Evolutionary conservation across 352 stramenopile species (phyloP).

Genomic region (Thalassiosira livingstoniorum): DNA sequence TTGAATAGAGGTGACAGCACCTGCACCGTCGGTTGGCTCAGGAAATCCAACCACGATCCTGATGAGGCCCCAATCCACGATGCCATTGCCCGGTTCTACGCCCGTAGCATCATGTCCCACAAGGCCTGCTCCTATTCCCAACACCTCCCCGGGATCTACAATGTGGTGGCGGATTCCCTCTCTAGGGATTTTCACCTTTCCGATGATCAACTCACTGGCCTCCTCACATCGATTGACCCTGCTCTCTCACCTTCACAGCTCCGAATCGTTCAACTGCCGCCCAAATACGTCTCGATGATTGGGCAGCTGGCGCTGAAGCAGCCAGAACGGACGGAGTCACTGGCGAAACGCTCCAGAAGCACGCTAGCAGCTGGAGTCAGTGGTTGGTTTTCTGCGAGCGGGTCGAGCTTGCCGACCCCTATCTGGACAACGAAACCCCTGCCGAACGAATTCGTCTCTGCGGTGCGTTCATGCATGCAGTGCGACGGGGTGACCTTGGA

Average conservation of each 20-base stretch:
- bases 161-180: too few species aligned
- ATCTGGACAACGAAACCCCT: conserved; percentile 8
- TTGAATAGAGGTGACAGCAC: conserved; percentile 19
- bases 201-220: background rate
- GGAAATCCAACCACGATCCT: conserved; percentile 40
- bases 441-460: background rate
- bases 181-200: conserved; percentile 2
- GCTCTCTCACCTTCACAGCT: conserved; percentile 6
- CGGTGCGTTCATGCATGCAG: conserved; percentile 10
- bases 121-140: conserved; percentile 26
- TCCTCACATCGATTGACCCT: background rate
- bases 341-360: conserved; percentile 16
- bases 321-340: conserved; percentile 31
- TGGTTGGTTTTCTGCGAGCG: too few species aligned
- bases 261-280: conserved; percentile 8
- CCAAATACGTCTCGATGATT: conserved; percentile 17
- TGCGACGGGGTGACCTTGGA: background rate
- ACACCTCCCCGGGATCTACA: too few species aligned
- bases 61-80: background rate
- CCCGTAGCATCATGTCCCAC: background rate
- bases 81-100: background rate
- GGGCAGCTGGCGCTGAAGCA: conserved; percentile 13
- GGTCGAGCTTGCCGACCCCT: too few species aligned
- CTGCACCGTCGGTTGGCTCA: too few species aligned
- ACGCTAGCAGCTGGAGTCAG: conserved; percentile 7